Evolutionary conservation across 495 filamentous ascomycete genomes (phyloP).

Genomic region (Penicillium daleae): DNA sequence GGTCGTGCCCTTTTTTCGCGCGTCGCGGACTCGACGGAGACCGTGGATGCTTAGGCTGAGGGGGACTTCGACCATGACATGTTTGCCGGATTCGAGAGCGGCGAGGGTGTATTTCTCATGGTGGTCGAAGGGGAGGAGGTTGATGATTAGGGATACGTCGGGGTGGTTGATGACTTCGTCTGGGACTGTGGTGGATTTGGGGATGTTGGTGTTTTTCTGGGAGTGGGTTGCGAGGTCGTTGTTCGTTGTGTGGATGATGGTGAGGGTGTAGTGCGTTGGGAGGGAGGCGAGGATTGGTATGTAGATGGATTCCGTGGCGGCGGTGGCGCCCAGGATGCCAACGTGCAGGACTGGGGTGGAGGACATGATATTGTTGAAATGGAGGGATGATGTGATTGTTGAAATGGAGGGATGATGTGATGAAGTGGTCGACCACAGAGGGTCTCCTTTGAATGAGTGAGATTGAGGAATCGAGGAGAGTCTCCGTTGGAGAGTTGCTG

Average conservation of each 20-base stretch:
- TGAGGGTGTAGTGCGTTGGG: slow-evolving; percentile 40
- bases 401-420: too few species aligned
- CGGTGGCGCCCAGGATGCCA: slow-evolving; percentile 51
- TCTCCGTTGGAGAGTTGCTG: not conserved
- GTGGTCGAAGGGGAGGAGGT: slow-evolving; percentile 54
- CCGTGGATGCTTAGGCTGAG: slow-evolving; percentile 48
- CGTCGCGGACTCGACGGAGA: slow-evolving; percentile 46
- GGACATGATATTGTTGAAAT: not conserved
- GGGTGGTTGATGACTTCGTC: slow-evolving; percentile 23
- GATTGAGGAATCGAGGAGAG: not conserved
- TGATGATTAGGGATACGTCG: slow-evolving; percentile 55
- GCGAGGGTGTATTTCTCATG: slow-evolving; percentile 53
- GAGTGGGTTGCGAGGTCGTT: slow-evolving; percentile 13
- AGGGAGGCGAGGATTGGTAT: slow-evolving; percentile 51
- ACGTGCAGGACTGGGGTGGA: slow-evolving; percentile 31
- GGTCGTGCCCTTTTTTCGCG: slow-evolving; percentile 30
- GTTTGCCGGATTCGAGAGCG: slow-evolving; percentile 54
- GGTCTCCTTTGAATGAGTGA: not conserved
- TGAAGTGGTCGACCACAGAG: too few species aligned
- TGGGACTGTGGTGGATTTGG: slow-evolving; percentile 15
- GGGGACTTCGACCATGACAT: slow-evolving; percentile 60
- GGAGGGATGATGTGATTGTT: too few species aligned
- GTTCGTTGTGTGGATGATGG: slow-evolving; percentile 45
- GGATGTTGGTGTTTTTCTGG: slow-evolving; percentile 20
- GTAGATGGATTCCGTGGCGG: slow-evolving; percentile 54